phyloP scores from a whole-genome alignment of 495 filamentous ascomycete genomes.

The Penicillium riverlandense region DNA sequence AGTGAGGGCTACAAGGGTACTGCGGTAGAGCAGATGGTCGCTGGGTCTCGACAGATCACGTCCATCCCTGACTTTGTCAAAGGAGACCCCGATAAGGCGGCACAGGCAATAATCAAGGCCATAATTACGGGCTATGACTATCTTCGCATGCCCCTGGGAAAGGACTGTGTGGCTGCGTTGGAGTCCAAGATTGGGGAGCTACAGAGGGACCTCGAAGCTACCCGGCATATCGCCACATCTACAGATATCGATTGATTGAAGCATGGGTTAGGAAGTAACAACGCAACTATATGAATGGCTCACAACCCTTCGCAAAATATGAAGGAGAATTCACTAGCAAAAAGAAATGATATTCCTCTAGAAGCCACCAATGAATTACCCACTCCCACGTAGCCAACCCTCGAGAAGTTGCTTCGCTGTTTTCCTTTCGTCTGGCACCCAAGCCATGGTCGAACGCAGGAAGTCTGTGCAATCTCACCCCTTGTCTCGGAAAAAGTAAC shows the following conservation, averaged over 20 bases:
- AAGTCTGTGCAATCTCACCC: too few relatives aligned
- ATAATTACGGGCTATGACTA: constrained; percentile 3
- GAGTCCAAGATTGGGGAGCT: constrained; percentile 15
- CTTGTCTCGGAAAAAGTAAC: too few relatives aligned
- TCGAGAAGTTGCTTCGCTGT: too few relatives aligned
- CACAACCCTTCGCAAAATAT: too few relatives aligned
- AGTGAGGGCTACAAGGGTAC: constrained; percentile 31
- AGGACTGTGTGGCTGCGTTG: constrained; percentile 14
- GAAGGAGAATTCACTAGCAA: too few relatives aligned
- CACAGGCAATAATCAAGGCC: constrained; percentile 6
- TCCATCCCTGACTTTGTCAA: constrained; percentile 1
- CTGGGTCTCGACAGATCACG: not conserved
- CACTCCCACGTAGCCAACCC: too few relatives aligned
- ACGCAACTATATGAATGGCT: too few relatives aligned
- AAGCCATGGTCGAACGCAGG: too few relatives aligned
- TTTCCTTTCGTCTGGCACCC: too few relatives aligned
- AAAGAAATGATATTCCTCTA: too few relatives aligned
- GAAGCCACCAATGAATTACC: too few relatives aligned
- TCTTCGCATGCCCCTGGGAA: constrained; percentile 12
- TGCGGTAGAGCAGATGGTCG: not conserved
- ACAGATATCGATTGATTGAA: constrained; percentile 4
- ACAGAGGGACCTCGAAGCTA: constrained; percentile 11
- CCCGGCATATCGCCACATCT: constrained; percentile 4
- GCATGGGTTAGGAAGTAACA: too few relatives aligned
- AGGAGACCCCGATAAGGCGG: constrained; percentile 16